Evolutionary conservation across 257 asterid species (phyloP).

Genomic region (Handroanthus guayacan): DNA sequence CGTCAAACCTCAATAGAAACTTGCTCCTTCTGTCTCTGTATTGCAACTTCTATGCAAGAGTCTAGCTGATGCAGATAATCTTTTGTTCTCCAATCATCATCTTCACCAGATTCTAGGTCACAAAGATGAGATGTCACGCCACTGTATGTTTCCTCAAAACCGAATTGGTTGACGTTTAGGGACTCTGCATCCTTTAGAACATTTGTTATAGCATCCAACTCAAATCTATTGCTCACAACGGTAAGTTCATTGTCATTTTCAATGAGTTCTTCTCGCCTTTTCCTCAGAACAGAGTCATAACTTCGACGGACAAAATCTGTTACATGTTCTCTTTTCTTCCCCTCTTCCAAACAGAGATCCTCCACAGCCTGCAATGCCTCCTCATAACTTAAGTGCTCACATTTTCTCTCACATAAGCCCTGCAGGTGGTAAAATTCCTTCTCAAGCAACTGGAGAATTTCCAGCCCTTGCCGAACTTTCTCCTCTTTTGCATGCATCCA

Average conservation of each 20-base stretch:
- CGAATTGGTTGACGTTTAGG: conserved; percentile 73
- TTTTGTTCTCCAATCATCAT: conserved; percentile 78
- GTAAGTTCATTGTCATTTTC: conserved; percentile 60
- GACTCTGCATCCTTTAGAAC: conserved; percentile 89
- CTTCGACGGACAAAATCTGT: conserved; percentile 59
- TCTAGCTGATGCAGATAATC: conserved; percentile 82
- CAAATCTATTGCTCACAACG: conserved; percentile 61
- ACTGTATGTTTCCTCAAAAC: conserved; percentile 75
- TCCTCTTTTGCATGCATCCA: conserved; percentile 77
- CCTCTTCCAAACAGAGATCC: conserved; percentile 85
- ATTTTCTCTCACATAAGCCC: conserved; percentile 86
- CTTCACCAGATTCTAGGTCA: conserved; percentile 88
- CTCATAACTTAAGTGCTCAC: conserved; percentile 79
- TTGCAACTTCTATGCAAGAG: conserved; percentile 85
- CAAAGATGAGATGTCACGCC: conserved; percentile 70
- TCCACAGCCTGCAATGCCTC: conserved; percentile 90
- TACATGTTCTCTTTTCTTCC: conserved; percentile 73
- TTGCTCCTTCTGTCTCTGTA: conserved; percentile 91
- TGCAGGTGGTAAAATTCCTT: conserved; percentile 83
- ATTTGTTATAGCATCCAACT: conserved; percentile 85
- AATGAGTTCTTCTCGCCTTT: conserved; percentile 75
- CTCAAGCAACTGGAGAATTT: conserved; percentile 78
- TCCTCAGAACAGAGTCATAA: conserved; percentile 76
- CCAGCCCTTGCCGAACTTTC: conserved; percentile 70
- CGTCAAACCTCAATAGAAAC: conserved; percentile 82